Evolutionary conservation across 2,329 filamentous ascomycete species (phyloP).

Genomic region (Hypoxylon sp.): DNA sequence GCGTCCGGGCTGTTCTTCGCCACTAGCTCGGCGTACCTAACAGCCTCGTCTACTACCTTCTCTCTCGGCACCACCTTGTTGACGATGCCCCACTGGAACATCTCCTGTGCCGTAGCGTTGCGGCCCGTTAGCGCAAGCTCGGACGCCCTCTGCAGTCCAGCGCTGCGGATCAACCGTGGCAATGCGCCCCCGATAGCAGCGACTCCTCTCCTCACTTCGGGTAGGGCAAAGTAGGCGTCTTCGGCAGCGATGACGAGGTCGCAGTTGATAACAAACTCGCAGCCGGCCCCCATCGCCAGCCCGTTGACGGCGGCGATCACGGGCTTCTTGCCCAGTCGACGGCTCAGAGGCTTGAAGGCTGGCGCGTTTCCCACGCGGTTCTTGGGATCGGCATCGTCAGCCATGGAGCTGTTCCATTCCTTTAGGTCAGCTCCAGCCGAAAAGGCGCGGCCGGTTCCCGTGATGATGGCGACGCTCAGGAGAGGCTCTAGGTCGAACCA

Average conservation of each 20-base stretch:
- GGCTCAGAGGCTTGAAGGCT: constrained; percentile 50
- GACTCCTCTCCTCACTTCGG: constrained; percentile 38
- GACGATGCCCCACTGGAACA: constrained; percentile 38
- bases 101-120: constrained; percentile 38
- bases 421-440: constrained; percentile 40
- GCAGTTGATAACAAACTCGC: constrained; percentile 67
- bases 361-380: constrained; percentile 39
- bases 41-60: constrained; percentile 74
- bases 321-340: constrained; percentile 65
- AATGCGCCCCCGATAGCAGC: constrained; percentile 39
- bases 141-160: constrained; percentile 38
- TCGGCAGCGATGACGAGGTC: constrained; percentile 66
- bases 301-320: constrained; percentile 71
- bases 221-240: constrained; percentile 60
- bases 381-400: constrained; percentile 35
- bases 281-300: constrained; percentile 66
- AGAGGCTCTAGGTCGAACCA: constrained; percentile 41
- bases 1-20: constrained; percentile 40
- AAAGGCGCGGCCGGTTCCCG: constrained; percentile 40
- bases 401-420: constrained; percentile 42
- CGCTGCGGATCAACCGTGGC: constrained; percentile 37
- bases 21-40: constrained; percentile 73
- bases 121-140: constrained; percentile 40
- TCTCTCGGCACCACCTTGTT: constrained; percentile 39
- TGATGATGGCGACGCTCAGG: constrained; percentile 42